Evolutionary conservation across 2,329 filamentous ascomycete genomes (phyloP), one percentile per base, ranked within the genome.

Genomic region (Pseudocercospora macadamiae): DNA sequence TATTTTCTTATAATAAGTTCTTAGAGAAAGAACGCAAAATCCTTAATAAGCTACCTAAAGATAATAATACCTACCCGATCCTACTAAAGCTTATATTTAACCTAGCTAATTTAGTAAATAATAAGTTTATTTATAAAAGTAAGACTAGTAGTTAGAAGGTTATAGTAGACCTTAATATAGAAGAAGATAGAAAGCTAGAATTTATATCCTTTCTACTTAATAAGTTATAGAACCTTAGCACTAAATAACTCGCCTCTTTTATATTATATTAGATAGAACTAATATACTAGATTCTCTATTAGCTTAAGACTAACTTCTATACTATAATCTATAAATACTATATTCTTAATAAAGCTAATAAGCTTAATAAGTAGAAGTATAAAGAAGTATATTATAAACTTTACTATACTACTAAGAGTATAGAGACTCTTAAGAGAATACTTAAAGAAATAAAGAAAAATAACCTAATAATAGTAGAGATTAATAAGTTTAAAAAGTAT

Each of bases 21-120:
- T n/a, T n/a, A n/a, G 44, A 59, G 18, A 6, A 44, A 19, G 57
- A 59, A 30, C 51, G 52, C 25, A 32, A 55, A 7, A 54, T 55
- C 8, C 57, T 59, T 3, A 26, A 59, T 4, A 39, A 58, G 16
- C 30, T 54, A 8, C 37, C 37, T 1, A 42, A 58, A 26, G 49
- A n/a, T 9, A 9, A 34, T 9, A 9, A 3, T 3, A 34, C n/a
- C 10, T 34, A 34, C n/a, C 32, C 8, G 8, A 9, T 3, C 2
- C 32, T 34, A 12, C 32, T 34, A 34, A n/a, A 3, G n/a, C 7
- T n/a, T 9, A 34, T 9, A 3, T 34, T 34, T 34, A 34, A 34
- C 32, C n/a, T n/a, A n/a, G n/a, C n/a, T n/a, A n/a, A n/a, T n/a
- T n/a, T n/a, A n/a, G n/a, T n/a, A n/a, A n/a, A n/a, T n/a, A n/a